A percentile compares a stretch with the other conserved stretches of the same genome.
Conservation (phyloP, 2,329 filamentous ascomycete species). For the Beauveria sp. region DNA sequence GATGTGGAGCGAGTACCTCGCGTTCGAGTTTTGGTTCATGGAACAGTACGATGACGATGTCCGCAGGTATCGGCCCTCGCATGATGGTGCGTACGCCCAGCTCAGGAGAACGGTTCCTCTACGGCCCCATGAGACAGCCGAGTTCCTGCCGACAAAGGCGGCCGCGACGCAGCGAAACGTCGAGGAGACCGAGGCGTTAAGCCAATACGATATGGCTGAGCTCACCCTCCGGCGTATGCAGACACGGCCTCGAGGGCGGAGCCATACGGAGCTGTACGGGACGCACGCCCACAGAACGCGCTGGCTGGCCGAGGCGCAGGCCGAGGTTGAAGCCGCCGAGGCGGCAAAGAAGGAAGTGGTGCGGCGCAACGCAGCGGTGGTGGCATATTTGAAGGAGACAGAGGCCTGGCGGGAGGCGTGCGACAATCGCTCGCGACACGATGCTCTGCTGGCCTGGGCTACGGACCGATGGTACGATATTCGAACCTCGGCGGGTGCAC, state of each 20-base stretch:
- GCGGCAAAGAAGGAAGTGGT: not conserved
- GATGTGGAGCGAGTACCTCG: conserved; percentile 28
- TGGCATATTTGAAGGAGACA: not conserved
- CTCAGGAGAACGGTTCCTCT: not conserved
- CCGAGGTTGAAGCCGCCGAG: not conserved
- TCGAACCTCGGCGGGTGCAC: not conserved
- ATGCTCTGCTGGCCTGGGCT: not conserved
- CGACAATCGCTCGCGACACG: not conserved
- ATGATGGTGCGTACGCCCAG: not conserved
- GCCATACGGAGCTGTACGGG: not conserved
- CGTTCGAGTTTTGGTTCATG: conserved; percentile 15
- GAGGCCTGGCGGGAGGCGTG: not conserved
- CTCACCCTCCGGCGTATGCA: not conserved
- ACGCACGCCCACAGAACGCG: not conserved
- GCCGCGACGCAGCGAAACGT: not conserved
- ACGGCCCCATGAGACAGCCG: not conserved
- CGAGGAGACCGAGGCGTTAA: not conserved
- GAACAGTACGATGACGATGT: conserved; percentile 10
- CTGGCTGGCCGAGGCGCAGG: not conserved
- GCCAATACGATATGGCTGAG: not conserved
- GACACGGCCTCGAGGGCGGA: not conserved
- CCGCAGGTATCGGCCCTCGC: not conserved
- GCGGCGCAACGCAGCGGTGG: not conserved
- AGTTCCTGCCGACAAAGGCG: not conserved
- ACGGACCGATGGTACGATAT: not conserved